These are phyloP conservation scores for Edaphochlamys debaryana DNA, from an alignment of 139 green algal genomes.

Conservation along the genomic window DNA sequence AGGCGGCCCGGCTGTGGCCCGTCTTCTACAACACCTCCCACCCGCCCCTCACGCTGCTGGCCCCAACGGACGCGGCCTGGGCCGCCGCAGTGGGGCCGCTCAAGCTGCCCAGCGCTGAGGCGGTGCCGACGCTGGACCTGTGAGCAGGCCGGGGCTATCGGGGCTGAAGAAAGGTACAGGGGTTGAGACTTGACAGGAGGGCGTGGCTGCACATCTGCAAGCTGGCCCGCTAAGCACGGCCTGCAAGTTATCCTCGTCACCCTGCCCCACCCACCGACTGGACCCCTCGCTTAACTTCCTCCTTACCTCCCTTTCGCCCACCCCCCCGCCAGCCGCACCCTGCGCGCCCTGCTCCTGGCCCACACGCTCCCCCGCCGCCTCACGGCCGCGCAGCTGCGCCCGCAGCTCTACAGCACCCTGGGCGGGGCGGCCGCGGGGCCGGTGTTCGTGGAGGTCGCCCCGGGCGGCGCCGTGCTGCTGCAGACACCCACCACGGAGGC, in stretches of 20 bases:
- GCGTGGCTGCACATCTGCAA: neutral
- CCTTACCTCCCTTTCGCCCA: neutral
- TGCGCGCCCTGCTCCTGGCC: neutral
- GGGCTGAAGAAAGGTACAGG: neutral
- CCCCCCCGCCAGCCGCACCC: neutral
- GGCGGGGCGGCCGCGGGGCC: neutral
- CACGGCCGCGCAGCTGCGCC: neutral
- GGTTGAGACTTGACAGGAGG: too few relatives aligned
- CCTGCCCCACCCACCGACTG: neutral
- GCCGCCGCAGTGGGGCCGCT: neutral
- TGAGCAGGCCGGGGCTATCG: neutral
- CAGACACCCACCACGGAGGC: slow-evolving; percentile 32
- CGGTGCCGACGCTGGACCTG: neutral
- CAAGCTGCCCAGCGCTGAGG: neutral
- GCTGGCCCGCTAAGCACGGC: neutral
- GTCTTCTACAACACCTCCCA: neutral
- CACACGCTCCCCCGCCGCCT: neutral
- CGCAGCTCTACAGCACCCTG: slow-evolving; percentile 1
- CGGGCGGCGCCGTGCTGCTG: neutral
- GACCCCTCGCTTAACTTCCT: too few relatives aligned
- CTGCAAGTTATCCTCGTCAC: neutral
- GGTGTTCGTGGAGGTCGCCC: neutral
- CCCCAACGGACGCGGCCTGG: slow-evolving; percentile 22
- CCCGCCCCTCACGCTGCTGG: slow-evolving; percentile 12
- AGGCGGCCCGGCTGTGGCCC: neutral